Evolutionary conservation across 805 yeast genomes (phyloP), one percentile per base, ranked within the genome.

Genomic region (Candida namnaoensis): DNA sequence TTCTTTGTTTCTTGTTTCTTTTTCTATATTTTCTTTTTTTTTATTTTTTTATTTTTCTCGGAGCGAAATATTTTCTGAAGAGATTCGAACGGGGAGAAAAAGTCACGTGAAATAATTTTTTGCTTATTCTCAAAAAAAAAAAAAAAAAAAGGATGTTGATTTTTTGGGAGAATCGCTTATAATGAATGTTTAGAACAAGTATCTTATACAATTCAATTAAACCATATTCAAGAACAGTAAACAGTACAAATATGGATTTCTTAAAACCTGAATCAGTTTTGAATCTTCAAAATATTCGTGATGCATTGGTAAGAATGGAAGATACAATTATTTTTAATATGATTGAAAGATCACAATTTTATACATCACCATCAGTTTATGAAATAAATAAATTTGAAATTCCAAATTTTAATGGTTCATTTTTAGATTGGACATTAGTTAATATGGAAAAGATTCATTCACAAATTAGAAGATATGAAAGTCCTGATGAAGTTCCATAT

Each of bases 401-500:
- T 33, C 85, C 86, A 5, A 67, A 77, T 44, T 85, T 82, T 53
- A 67, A 78, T 32, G 95, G 93, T 3, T 79, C 91, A 1, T 88
- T 93, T 54, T 66, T 93, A 49, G 96, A 91, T 50, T 93, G 95
- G 93, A 66, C 87, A 9, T 67, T 90, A 36, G 54, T 76, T 39
- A 90, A 87, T 54, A 69, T 80, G 47, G 99, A 93, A 61, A 75
- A 65, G 39, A 66, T 73, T 14, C 88, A 84, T 40, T 75, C 95
- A 3, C 93, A 85, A 60, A 71, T 90, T 32, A 76, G 99, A 55
- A 72, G 99, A 52, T 93, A 78, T 58, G 90, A 88, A 56, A 88
- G 96, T 0, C 98, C 98, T 0, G 98, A 93, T 61, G 96, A 93
- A 61, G 70, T 77, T 11, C 90, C 99, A 7, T 93, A 88, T 58